Evolutionary conservation across 495 filamentous ascomycete species (phyloP).

Genomic region (Talaromyces borbonicus): DNA sequence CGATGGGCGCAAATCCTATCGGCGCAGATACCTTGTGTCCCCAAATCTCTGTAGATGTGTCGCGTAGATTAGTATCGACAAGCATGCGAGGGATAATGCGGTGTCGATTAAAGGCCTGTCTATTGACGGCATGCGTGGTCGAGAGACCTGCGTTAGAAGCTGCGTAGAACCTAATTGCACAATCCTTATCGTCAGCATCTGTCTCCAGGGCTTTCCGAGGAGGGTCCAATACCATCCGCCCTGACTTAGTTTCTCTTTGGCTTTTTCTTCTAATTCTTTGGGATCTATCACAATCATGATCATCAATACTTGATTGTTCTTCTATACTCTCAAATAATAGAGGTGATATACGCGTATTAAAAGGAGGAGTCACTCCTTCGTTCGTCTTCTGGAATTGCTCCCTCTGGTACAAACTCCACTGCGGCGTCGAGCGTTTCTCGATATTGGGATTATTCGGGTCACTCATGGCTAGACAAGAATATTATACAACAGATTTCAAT

Average conservation of each 20-base stretch:
- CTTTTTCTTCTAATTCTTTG: constrained; percentile 46
- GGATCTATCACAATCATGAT: constrained; percentile 32
- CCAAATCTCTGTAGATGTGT: constrained; percentile 51
- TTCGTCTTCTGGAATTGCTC: constrained; percentile 53
- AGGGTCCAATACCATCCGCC: constrained; percentile 20
- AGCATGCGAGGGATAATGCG: constrained; percentile 53
- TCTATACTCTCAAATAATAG: not conserved
- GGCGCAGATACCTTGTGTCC: constrained; percentile 49
- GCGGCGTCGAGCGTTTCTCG: constrained; percentile 43
- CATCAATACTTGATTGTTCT: not conserved
- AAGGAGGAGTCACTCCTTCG: constrained; percentile 41
- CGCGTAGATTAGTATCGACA: constrained; percentile 50
- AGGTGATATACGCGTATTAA: constrained; percentile 40
- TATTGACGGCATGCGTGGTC: constrained; percentile 55
- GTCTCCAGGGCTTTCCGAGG: too few species aligned
- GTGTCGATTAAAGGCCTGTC: constrained; percentile 60
- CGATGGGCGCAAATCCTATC: constrained; percentile 56
- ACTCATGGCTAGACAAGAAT: constrained; percentile 39
- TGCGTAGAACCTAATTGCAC: constrained; percentile 42
- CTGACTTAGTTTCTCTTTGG: constrained; percentile 43
- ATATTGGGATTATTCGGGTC: constrained; percentile 51
- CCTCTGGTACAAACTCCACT: constrained; percentile 52
- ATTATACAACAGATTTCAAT: too few species aligned
- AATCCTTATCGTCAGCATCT: too few species aligned
- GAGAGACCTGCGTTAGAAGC: constrained; percentile 58